Conservation (phyloP, 371 early-diverging fungal species). For the Encephalitozoon intestinalis region DNA sequence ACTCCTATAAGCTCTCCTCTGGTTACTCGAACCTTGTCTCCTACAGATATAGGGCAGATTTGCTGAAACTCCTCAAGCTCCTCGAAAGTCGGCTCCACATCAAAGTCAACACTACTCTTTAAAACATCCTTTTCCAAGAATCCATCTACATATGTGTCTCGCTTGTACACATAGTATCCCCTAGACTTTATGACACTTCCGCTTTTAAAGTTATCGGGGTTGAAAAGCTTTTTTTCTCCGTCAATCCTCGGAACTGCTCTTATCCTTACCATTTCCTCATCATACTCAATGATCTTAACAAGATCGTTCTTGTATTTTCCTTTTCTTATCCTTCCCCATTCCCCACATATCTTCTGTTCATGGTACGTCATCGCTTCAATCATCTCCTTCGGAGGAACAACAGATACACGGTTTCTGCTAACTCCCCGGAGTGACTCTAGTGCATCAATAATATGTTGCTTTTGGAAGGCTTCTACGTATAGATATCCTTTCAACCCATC, state of each 20-base stretch:
- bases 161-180: conserved; percentile 68
- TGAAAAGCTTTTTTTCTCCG: conserved; percentile 49
- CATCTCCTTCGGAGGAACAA: conserved; percentile 90
- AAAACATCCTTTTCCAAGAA: conserved; percentile 78
- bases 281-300: conserved; percentile 66
- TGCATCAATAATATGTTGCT: conserved; percentile 72
- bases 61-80: conserved; percentile 65
- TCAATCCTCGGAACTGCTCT: conserved; percentile 79
- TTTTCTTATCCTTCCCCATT: conserved; percentile 81
- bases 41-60: conserved; percentile 66
- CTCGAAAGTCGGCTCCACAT: conserved; percentile 77
- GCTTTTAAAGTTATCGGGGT: conserved; percentile 44
- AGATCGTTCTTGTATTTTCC: conserved; percentile 90
- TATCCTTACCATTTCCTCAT: conserved; percentile 64
- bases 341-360: conserved; percentile 68
- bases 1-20: conserved; percentile 77
- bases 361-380: conserved; percentile 72
- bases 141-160: conserved; percentile 74
- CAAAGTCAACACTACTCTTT: conserved; percentile 67
- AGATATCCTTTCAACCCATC: conserved; percentile 82
- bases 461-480: conserved; percentile 79
- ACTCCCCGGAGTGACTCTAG: conserved; percentile 68
- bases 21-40: conserved; percentile 76
- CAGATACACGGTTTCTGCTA: conserved; percentile 67
- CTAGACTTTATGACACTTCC: conserved; percentile 60